Evolutionary conservation across 2,329 filamentous ascomycete genomes (phyloP).

Genomic region (Aspergillus sp.): DNA sequence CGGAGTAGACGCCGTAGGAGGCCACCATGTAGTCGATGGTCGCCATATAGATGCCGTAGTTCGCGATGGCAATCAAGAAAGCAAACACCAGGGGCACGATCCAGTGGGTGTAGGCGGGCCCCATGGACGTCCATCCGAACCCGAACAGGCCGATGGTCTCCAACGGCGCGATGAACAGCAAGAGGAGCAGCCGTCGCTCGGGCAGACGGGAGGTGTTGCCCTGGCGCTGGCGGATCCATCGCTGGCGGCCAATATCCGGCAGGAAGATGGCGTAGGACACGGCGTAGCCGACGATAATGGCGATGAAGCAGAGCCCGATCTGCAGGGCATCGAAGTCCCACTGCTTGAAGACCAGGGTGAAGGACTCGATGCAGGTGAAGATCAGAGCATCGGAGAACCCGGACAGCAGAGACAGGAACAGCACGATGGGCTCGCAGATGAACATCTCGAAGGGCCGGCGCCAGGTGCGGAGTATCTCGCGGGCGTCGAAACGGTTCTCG

Average conservation of each 20-base stretch:
- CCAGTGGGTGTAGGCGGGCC: constrained; percentile 58
- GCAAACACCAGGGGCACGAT: constrained; percentile 59
- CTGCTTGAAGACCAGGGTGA: constrained; percentile 47
- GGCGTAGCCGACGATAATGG: constrained; percentile 47
- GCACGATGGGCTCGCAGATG: constrained; percentile 64
- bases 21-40: constrained; percentile 72
- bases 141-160: constrained; percentile 61
- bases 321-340: constrained; percentile 14
- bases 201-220: constrained; percentile 46
- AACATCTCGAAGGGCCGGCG: constrained; percentile 64
- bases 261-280: constrained; percentile 48
- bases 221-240: constrained; percentile 30
- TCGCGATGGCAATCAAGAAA: constrained; percentile 61
- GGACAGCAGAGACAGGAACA: constrained; percentile 60
- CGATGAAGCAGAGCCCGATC: constrained; percentile 16
- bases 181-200: constrained; percentile 58
- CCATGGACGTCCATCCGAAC: constrained; percentile 61
- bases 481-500: constrained; percentile 39
- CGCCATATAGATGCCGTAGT: constrained; percentile 67
- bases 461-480: constrained; percentile 42
- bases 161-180: constrained; percentile 54
- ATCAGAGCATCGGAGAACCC: constrained; percentile 68
- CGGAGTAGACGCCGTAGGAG: constrained; percentile 64
- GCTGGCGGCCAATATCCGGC: constrained; percentile 40
- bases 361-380: constrained; percentile 70